Evolutionary conservation across 2,329 filamentous ascomycete genomes (phyloP), one percentile per base, ranked within the genome.

Genomic region (Alternaria novae-zelandiae): DNA sequence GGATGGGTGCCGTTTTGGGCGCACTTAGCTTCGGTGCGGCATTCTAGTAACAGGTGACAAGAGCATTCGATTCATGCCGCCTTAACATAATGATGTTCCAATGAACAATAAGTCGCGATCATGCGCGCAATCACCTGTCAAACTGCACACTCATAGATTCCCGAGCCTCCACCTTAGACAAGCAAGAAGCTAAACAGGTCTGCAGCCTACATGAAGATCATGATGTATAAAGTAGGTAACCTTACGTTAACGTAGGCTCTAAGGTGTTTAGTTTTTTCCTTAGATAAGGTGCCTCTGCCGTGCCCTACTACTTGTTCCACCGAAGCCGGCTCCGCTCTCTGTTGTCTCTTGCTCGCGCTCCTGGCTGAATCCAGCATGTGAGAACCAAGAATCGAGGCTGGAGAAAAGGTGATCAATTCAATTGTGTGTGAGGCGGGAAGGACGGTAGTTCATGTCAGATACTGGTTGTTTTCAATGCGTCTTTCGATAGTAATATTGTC

Each of bases 51-150:
- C 23, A 43, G 10, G 20, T 30, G 9, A 21, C 9, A 41, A 4
- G 21, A 41, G 13, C 30, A 23, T 41, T 23, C 10, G 36, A 15
- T n/a, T 41, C 6, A 41, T 53, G 49, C 49, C 15, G 5, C 28
- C 23, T 2, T 36, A 15, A n/a, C 49, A 53, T 10, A 5, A 21
- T 17, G 6, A n/a, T 23, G 20, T 17, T 36, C 6, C 4, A 44
- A 26, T 30, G 36, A 43, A 44, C 36, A 5, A 53, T 17, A 20
- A 15, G 17, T 32, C 43, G 25, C 36, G 25, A 6, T 26, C 25
- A 30, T 76, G 72, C 92, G 45, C 92, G 92, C 32, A 32, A n/a
- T 59, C 57, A 53, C 47, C 53, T 59, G 57, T 23, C 43, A 25
- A 13, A 21, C 17, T 51, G 23, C 15, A 9, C 17, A 7, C 49